Conservation (phyloP, 345 rosid genomes). For the Boechera divaricarpa region DNA sequence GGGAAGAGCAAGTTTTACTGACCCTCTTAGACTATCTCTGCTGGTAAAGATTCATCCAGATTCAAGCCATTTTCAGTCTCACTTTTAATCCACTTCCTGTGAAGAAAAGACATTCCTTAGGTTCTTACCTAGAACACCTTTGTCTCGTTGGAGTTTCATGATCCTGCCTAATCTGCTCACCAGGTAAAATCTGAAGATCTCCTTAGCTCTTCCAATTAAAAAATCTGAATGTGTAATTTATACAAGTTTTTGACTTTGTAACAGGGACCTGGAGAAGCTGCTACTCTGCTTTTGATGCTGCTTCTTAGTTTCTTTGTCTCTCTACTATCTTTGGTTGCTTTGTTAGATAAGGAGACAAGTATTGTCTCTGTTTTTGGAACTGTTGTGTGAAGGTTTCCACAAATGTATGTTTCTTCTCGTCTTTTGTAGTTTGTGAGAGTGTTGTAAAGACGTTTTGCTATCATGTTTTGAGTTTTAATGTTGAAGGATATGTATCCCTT, state of each 20-base stretch:
- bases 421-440: constrained; percentile 33
- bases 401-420: constrained; percentile 12
- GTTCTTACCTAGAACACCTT: constrained; percentile 24
- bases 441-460: constrained; percentile 31
- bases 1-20: constrained; percentile 54
- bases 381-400: constrained; percentile 22
- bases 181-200: constrained; percentile 34
- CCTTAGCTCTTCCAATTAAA: not conserved
- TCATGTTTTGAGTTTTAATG: constrained; percentile 31
- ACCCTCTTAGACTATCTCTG: constrained; percentile 36
- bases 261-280: constrained; percentile 40
- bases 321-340: constrained; percentile 26
- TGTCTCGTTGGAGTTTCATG: constrained; percentile 27
- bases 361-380: constrained; percentile 19
- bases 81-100: not conserved
- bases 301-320: constrained; percentile 34
- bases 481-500: constrained; percentile 28
- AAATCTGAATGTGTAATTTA: constrained; percentile 22
- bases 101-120: constrained; percentile 33
- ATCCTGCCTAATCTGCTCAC: constrained; percentile 37
- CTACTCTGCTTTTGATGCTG: constrained; percentile 30
- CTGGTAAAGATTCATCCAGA: constrained; percentile 29
- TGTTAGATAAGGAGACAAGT: constrained; percentile 16
- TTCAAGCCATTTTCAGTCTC: constrained; percentile 20
- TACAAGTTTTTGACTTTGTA: constrained; percentile 24